These are phyloP conservation scores for Aciculosporium take DNA, from an alignment of 2,329 filamentous ascomycete species.

Conservation along the genomic window DNA sequence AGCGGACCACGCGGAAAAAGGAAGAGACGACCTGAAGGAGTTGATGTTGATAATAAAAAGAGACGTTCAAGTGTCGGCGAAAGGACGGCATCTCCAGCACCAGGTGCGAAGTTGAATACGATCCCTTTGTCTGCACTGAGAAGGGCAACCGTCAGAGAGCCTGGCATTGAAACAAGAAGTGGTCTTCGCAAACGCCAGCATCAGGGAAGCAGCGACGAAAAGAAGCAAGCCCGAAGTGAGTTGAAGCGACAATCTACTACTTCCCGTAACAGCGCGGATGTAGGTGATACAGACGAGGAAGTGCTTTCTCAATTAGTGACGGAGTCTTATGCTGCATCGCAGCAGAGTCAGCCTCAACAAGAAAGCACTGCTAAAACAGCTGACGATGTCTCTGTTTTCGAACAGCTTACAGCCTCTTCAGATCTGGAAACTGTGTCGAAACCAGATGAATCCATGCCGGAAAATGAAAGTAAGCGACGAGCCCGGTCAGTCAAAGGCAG, in stretches of 20 bases:
- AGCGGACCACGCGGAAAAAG: conserved; percentile 9
- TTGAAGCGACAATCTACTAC: conserved; percentile 4
- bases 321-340: conserved; percentile 26
- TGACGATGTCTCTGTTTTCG: background rate
- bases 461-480: conserved; percentile 4
- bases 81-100: background rate
- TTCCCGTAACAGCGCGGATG: conserved; percentile 10
- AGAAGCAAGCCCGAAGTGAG: background rate
- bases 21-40: conserved; percentile 16
- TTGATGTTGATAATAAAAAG: conserved; percentile 17
- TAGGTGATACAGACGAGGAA: conserved; percentile 26
- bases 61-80: conserved; percentile 12
- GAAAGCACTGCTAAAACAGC: background rate
- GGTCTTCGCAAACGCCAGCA: conserved; percentile 9
- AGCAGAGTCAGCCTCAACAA: conserved; percentile 16
- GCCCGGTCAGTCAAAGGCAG: conserved; percentile 2
- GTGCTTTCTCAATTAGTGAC: conserved; percentile 26
- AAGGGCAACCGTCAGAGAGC: no score
- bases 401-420: background rate
- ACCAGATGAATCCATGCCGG: conserved; percentile 1
- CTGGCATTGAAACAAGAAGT: conserved; percentile 10
- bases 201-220: background rate
- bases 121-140: background rate
- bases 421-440: background rate
- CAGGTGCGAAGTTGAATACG: background rate